Percentiles rank a stretch among this genome's conserved stretches.
phyloP scores from a whole-genome alignment of 257 asterid genomes.

The Solanum virginianum region DNA sequence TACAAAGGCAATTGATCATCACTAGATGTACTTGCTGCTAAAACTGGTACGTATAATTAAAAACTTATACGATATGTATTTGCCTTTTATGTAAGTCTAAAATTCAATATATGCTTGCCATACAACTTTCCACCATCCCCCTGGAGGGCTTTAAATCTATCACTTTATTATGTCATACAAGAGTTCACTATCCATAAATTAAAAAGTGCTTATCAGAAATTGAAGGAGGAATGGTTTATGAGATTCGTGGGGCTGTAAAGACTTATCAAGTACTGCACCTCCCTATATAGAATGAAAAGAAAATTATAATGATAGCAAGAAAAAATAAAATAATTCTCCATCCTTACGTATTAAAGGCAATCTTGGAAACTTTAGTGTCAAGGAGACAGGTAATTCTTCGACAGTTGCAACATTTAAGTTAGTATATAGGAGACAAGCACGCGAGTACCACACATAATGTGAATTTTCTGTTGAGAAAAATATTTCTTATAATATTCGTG shows the following conservation, averaged over 20 bases:
- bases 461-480: too few species aligned
- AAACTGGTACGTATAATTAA: neutral
- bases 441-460: too few species aligned
- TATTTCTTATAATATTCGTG: too few species aligned
- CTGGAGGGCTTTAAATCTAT: neutral
- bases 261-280: conserved; percentile 61
- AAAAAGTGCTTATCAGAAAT: conserved; percentile 50
- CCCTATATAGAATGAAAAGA: conserved; percentile 32
- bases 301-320: neutral
- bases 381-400: neutral
- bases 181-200: neutral
- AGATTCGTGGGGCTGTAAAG: conserved; percentile 84
- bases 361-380: neutral
- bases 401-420: neutral
- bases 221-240: conserved; percentile 94
- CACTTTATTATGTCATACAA: neutral
- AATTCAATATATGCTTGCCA: neutral
- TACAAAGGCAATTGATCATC: neutral
- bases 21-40: neutral
- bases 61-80: neutral
- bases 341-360: neutral
- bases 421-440: too few species aligned
- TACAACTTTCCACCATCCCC: neutral
- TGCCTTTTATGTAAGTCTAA: neutral
- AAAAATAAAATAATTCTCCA: neutral